A percentile compares a stretch with the other conserved stretches of the same genome.
Conservation (phyloP, 306 rosid species). For the Quercus rubra region DNA sequence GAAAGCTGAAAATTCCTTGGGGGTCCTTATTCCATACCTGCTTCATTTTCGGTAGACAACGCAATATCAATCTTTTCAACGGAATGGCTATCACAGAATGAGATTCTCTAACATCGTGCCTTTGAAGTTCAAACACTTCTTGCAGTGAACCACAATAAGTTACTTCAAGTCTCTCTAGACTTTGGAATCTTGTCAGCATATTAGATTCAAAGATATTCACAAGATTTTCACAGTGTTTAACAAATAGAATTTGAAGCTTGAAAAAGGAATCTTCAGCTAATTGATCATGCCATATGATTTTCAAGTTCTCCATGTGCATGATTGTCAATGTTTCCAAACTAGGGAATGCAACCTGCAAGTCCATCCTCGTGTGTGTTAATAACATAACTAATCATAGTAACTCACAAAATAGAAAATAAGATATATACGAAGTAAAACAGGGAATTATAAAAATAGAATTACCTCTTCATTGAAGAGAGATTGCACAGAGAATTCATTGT, state of each 20-base stretch:
- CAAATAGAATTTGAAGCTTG: background rate
- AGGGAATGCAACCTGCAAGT: constrained; percentile 3
- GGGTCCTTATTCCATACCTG: constrained; percentile 25
- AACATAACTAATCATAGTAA: no score
- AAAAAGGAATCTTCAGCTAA: background rate
- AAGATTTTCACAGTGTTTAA: background rate
- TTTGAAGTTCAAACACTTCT: background rate
- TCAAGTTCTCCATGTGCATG: background rate
- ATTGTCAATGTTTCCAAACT: background rate
- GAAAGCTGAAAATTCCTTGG: background rate
- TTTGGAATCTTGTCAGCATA: background rate
- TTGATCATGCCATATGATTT: background rate
- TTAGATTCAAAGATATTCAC: background rate
- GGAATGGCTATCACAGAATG: background rate
- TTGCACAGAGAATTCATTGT: no score
- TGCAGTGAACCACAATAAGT: background rate
- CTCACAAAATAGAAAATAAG: no score
- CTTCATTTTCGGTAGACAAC: constrained; percentile 21
- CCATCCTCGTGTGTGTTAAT: background rate
- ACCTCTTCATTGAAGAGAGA: no score
- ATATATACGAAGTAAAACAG: no score
- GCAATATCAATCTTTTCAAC: constrained; percentile 7
- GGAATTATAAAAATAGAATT: no score
- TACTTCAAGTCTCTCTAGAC: background rate
- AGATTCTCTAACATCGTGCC: background rate